A percentile compares a stretch with the other conserved stretches of the same genome.
phyloP scores from a whole-genome alignment of 2,329 filamentous ascomycete species.

The Colletotrichum sp. region DNA sequence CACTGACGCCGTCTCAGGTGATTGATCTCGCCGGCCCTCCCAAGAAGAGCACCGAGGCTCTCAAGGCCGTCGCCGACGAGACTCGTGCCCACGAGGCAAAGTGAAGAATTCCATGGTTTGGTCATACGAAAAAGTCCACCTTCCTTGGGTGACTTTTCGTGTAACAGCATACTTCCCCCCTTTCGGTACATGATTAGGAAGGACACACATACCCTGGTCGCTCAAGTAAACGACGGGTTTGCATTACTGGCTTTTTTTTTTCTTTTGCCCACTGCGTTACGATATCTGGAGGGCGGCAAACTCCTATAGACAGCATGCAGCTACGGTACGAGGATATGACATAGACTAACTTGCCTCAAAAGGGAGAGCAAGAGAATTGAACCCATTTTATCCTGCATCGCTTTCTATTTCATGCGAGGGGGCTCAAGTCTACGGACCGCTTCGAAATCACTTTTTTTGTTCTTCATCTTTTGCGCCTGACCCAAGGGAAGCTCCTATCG shows the following conservation, averaged over 20 bases:
- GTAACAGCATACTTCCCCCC: neutral
- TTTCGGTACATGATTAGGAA: neutral
- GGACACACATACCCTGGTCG: neutral
- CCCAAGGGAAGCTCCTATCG: neutral
- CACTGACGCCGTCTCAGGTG: conserved; percentile 22
- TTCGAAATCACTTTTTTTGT: conserved; percentile 13
- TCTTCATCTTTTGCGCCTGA: neutral
- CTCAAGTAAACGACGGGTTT: neutral
- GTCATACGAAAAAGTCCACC: neutral
- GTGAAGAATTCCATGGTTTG: neutral
- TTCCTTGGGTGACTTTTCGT: neutral
- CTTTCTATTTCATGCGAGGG: neutral
- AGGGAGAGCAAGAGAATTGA: neutral
- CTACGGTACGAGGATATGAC: neutral
- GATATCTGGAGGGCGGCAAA: neutral
- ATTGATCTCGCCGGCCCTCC: conserved; percentile 25
- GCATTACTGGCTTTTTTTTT: neutral
- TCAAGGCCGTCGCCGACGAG: neutral
- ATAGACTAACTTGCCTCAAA: conserved; percentile 1
- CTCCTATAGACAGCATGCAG: neutral
- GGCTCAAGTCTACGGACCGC: neutral
- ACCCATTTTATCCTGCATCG: neutral
- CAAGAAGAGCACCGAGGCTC: conserved; percentile 13
- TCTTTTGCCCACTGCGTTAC: neutral
- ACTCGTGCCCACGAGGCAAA: neutral